Percentiles rank a stretch among this genome's conserved stretches.
phyloP scores from a whole-genome alignment of 2,329 filamentous ascomycete species.

The Sporothrix humicola region DNA sequence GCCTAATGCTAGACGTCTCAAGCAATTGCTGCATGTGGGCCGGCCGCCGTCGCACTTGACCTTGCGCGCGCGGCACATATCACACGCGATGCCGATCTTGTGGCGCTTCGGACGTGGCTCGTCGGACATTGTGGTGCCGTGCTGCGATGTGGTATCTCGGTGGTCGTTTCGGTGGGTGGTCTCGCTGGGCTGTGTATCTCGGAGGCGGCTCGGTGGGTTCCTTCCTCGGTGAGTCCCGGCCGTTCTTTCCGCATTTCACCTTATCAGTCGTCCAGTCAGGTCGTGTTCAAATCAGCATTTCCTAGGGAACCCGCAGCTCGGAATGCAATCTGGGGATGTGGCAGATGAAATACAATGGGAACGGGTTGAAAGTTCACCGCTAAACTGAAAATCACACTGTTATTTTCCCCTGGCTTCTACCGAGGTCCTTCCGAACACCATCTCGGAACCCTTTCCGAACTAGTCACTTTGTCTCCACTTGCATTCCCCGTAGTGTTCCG shows the following conservation, averaged over 20 bases:
- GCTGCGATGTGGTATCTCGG: neutral
- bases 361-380: neutral
- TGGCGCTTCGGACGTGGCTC: constrained; percentile 5
- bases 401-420: neutral
- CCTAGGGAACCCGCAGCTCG: neutral
- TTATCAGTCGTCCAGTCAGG: neutral
- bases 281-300: neutral
- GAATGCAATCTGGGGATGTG: neutral
- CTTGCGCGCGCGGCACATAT: constrained; percentile 11
- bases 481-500: no score
- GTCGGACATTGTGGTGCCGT: neutral
- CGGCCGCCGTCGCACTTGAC: constrained; percentile 12
- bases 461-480: neutral
- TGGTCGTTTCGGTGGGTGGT: neutral
- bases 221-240: neutral
- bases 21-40: neutral
- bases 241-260: neutral
- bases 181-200: neutral
- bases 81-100: constrained; percentile 10
- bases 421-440: neutral
- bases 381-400: neutral
- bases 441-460: neutral
- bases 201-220: neutral
- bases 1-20: neutral
- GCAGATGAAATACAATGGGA: neutral